Evolutionary conservation across 305 asterid species (phyloP).

Genomic region (Solanum hybrid): DNA sequence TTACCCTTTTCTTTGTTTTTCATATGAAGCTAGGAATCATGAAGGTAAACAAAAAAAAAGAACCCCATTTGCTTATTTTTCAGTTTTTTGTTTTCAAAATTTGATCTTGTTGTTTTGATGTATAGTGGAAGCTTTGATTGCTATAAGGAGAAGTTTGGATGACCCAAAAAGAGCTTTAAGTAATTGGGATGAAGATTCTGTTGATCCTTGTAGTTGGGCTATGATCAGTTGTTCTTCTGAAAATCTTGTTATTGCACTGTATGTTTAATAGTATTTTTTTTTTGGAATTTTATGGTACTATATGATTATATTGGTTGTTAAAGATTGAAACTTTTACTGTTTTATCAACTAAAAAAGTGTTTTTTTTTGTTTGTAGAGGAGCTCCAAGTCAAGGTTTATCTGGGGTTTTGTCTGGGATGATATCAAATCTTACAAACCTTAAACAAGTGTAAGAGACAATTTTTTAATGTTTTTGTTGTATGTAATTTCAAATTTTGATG

Average conservation of each 20-base stretch:
- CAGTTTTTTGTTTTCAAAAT: background rate
- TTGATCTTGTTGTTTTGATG: background rate
- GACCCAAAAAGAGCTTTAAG: slow-evolving; percentile 85
- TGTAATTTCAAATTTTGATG: background rate
- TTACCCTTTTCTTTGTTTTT: slow-evolving; percentile 21
- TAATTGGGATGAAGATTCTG: slow-evolving; percentile 93
- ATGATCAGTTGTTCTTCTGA: slow-evolving; percentile 87
- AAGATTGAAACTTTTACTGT: background rate
- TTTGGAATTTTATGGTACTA: background rate
- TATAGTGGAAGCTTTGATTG: slow-evolving; percentile 71
- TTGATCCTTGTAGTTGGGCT: slow-evolving; percentile 97
- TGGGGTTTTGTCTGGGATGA: slow-evolving; percentile 68
- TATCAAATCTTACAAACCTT: slow-evolving; percentile 83
- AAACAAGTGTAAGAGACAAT: slow-evolving; percentile 65
- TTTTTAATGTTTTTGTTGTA: background rate
- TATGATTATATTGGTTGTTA: background rate
- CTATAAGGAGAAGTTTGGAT: slow-evolving; percentile 34
- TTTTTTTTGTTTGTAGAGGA: slow-evolving; percentile 35
- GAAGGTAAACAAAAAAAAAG: slow-evolving; percentile 45
- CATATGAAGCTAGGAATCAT: slow-evolving; percentile 68
- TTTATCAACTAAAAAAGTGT: background rate
- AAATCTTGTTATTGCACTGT: slow-evolving; percentile 75
- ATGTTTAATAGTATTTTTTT: slow-evolving; percentile 9
- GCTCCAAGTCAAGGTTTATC: slow-evolving; percentile 95
- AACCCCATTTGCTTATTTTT: background rate